phyloP scores from a whole-genome alignment of 306 rosid genomes.

The Glycyrrhiza uralensis region DNA sequence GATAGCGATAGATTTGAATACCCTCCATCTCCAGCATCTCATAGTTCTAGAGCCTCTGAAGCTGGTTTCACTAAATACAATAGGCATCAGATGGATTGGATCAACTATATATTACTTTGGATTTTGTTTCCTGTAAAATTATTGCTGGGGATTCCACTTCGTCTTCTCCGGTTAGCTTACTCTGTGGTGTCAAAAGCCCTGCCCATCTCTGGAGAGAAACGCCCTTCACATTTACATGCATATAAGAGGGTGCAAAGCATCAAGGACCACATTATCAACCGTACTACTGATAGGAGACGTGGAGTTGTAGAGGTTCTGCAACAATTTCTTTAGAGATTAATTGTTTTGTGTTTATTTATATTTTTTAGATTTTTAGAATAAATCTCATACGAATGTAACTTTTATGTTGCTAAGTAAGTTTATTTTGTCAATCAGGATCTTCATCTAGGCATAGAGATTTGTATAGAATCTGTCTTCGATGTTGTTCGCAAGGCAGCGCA shows the following conservation, averaged over 20 bases:
- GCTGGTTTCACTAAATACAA: slow-evolving; percentile 36
- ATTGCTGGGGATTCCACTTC: slow-evolving; percentile 52
- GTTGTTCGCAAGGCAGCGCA: slow-evolving; percentile 67
- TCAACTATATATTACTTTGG: slow-evolving; percentile 48
- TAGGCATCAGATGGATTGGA: slow-evolving; percentile 48
- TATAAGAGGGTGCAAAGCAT: slow-evolving; percentile 49
- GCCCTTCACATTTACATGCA: slow-evolving; percentile 26
- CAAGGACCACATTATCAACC: slow-evolving; percentile 72
- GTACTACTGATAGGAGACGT: slow-evolving; percentile 83
- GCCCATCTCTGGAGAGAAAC: slow-evolving; percentile 31
- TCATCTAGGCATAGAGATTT: slow-evolving; percentile 73
- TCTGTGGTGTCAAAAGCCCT: slow-evolving; percentile 28
- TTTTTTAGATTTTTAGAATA: not conserved
- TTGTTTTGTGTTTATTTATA: not conserved
- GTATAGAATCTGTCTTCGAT: slow-evolving; percentile 77
- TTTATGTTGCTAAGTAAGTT: slow-evolving; percentile 13
- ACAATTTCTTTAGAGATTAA: not conserved
- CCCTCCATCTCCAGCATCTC: slow-evolving; percentile 62
- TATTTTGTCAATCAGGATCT: slow-evolving; percentile 65
- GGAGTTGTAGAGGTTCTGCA: slow-evolving; percentile 83
- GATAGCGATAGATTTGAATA: slow-evolving; percentile 49
- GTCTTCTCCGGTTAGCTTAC: slow-evolving; percentile 30
- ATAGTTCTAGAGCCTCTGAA: slow-evolving; percentile 62
- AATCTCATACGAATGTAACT: not conserved
- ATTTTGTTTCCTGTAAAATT: slow-evolving; percentile 55